These are phyloP conservation scores for Blastobotrys ciferrii DNA, from an alignment of 1,139 yeast genomes.

Conservation along the genomic window DNA sequence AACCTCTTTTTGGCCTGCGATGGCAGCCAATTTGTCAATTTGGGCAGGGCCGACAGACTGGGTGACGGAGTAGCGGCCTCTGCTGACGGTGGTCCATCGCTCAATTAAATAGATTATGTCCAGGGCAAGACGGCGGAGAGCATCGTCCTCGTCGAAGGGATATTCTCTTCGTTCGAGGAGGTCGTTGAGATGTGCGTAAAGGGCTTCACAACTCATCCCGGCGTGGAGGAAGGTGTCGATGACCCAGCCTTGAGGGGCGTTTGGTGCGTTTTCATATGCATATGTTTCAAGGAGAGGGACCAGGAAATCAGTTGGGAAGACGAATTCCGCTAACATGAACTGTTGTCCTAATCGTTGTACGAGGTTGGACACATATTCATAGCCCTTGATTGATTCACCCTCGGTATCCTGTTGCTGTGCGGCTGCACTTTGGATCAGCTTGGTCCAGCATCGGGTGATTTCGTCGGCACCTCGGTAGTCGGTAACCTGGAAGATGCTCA, in stretches of 20 bases:
- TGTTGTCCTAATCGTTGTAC: constrained; percentile 50
- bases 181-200: constrained; percentile 66
- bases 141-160: constrained; percentile 34
- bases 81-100: constrained; percentile 23
- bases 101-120: constrained; percentile 32
- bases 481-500: constrained; percentile 74
- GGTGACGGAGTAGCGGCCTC: constrained; percentile 6
- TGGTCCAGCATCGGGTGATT: constrained; percentile 40
- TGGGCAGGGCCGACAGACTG: constrained; percentile 12
- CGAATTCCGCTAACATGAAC: constrained; percentile 59
- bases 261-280: constrained; percentile 40
- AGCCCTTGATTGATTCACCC: constrained; percentile 24
- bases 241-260: constrained; percentile 51
- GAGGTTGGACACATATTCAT: constrained; percentile 39
- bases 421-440: constrained; percentile 27
- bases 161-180: constrained; percentile 52
- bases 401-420: constrained; percentile 28
- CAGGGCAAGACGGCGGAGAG: constrained; percentile 28
- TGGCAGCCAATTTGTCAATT: constrained; percentile 11
- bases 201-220: constrained; percentile 70
- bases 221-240: constrained; percentile 72
- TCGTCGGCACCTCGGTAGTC: constrained; percentile 49
- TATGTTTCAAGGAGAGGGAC: constrained; percentile 52
- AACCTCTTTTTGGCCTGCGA: constrained; percentile 16
- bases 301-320: constrained; percentile 76